Evolutionary conservation across 768 basidiomycete genomes (phyloP), one percentile per base, ranked within the genome.

Genomic region (Agaricus blazei): DNA sequence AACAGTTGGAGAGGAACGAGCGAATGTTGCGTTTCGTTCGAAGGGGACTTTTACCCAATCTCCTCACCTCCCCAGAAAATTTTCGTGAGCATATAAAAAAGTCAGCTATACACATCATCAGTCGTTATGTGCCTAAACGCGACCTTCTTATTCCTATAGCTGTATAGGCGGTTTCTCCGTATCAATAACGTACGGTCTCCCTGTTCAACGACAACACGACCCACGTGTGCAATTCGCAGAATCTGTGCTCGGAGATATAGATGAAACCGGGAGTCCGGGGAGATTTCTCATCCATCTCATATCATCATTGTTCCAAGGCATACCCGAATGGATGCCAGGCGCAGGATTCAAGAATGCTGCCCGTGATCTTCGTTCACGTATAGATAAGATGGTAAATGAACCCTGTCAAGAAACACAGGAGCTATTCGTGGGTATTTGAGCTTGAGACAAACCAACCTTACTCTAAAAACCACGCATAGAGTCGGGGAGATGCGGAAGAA

Each of bases 251-350:
- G 34, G 19, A 9, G 31, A 14, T 12, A 15, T 43, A 3, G 9
- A 6, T 7, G 15, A 8, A 4, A 19, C 47, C 1, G 19, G 19
- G 3, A 28, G 46, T 2, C 34, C 59, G 7, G 31, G 56, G 31
- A 23, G 45, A 23, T 41, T 50, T 34, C 4, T 57, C 15, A 43
- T 60, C 47, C 53, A 60, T 27, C 29, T 54, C 6, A n/a, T 60
- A 2, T 45, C 51, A 11, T 44, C 43, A 1, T 24, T 60, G 38
- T 34, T 38, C 26, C 31, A 31, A 34, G 5, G 49, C 26, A 37
- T 57, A 9, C 59, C 59, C 2, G 29, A 47, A 3, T 60, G 56
- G 59, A 31, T 60, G 23, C 59, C 59, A 7, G 59, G 59, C 3
- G 51, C 56, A 4, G 42, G 47, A 1, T 50, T 57, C 46, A 56